Evolutionary conservation across 495 filamentous ascomycete genomes (phyloP), one percentile per base, ranked within the genome.

Genomic region (Penicillium simplicissimum): DNA sequence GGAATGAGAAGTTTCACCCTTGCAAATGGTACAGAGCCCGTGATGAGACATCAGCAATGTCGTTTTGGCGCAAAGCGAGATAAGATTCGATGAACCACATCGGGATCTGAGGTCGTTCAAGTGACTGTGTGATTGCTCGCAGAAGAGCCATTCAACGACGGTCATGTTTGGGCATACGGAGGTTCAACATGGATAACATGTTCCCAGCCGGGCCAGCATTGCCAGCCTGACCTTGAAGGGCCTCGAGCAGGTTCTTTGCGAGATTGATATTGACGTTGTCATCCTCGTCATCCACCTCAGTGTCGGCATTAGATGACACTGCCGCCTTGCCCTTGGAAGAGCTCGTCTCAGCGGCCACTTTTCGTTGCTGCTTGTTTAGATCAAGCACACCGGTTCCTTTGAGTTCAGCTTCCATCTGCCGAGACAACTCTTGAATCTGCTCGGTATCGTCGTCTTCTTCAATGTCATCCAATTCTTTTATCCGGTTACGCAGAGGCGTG

Each of bases 241-340:
- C 91, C 75, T 96, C 90, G n/a, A 97, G 77, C 23, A 97, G 73
- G 68, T 97, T 97, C 70, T 91, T 92, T 37, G 90, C 93, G 6
- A 98, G 83, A 52, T 93, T 92, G 69, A 91, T 90, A 66, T 97
- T 91, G 45, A 91, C 84, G 60, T 93, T 82, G 11, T 93, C 81
- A 58, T 88, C 88, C 15, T 82, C 68, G 28, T 69, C 61, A 17
- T 63, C 61, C 7, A 51, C 48, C 19, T 58, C 63, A 19, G 61
- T 1, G 13, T 53, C 63, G 8, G 21, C 49, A 19, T 53, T 59
- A 8, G 58, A 55, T 19, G 34, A 55, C 15, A 68, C 57, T 57
- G 60, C 63, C 43, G 57, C 60, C 43, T 76, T 72, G 21, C 58
- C 72, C 61, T 74, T 74, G 33, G 52, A 63, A 11, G 59, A 38